phyloP scores from a whole-genome alignment of 2,329 filamentous ascomycete genomes.

The Elsinoe perseae region DNA sequence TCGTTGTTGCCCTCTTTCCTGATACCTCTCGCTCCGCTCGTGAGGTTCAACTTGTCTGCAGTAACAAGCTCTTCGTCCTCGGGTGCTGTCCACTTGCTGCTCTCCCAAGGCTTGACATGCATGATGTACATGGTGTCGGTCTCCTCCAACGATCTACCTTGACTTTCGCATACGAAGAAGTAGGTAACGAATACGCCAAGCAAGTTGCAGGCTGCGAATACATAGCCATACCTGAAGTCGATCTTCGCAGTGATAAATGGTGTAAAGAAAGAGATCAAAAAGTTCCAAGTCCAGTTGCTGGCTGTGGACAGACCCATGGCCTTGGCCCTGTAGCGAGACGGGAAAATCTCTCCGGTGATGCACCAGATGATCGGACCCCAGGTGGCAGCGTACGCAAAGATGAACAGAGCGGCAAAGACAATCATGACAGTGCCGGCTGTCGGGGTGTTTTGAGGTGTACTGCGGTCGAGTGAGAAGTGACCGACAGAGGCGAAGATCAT shows the following conservation, averaged over 20 bases:
- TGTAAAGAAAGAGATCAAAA: constrained; percentile 33
- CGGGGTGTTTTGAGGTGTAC: constrained; percentile 30
- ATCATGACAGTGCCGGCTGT: constrained; percentile 54
- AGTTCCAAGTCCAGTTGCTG: constrained; percentile 51
- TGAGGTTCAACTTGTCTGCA: constrained; percentile 26
- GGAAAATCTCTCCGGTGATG: constrained; percentile 58
- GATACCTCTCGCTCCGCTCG: constrained; percentile 27
- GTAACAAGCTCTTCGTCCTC: constrained; percentile 26
- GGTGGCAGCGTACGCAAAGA: constrained; percentile 50
- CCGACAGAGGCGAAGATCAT: constrained; percentile 44
- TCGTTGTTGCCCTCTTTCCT: constrained; percentile 25
- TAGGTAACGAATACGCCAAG: constrained; percentile 30
- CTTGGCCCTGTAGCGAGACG: constrained; percentile 46
- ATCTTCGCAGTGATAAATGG: constrained; percentile 33
- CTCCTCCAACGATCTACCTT: constrained; percentile 33
- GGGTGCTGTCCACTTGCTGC: constrained; percentile 28
- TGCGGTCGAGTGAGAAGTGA: constrained; percentile 36
- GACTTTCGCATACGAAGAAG: constrained; percentile 34
- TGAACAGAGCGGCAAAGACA: constrained; percentile 61
- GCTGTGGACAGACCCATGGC: constrained; percentile 53
- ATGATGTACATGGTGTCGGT: constrained; percentile 36
- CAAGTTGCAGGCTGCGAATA: constrained; percentile 33
- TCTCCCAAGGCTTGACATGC: constrained; percentile 30
- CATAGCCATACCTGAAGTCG: constrained; percentile 34
- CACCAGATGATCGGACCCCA: constrained; percentile 69